Base-by-base conservation (phyloP, 495 filamentous ascomycete species). In the Parathielavia appendiculata region DNA sequence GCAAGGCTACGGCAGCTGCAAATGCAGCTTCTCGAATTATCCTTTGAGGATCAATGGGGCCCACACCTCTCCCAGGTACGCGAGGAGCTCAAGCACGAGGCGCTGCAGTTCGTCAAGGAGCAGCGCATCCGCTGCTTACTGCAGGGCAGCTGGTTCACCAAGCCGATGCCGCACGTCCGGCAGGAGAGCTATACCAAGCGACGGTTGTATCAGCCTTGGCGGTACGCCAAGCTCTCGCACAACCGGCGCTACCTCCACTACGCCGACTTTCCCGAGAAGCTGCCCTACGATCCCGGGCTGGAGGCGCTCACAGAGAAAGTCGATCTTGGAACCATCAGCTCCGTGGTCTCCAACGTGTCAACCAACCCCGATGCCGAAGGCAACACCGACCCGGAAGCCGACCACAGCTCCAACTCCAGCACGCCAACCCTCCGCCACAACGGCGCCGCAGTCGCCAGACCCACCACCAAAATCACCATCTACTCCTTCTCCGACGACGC, bases 41-140 rank as follows among this genome's bases (percentile, higher is more conserved):
- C 89, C 0, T 96, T 97, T 64, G 93, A 97, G 69, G 90, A 92
- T 67, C 88, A 85, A 32, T 97, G 95, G 95, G 91, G 91, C 0
- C 84, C 89, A 61, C 91, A 97, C 71, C 77, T 98, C 22, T 75
- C 75, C 61, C 90, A 95, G 70, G 90, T 97, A 13, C 86, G 92
- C n/a, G 90, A 96, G 45, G 89, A 96, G 72, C 76, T 97, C 12
- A 87, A 92, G 61, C 85, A 92, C 62, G 93, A 98, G 67, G 91
- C 93, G 20, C 73, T 95, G 40, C 89, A 95, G 63, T 98, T 98
- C 65, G 87, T 97, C 66, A 96, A 93, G 67, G 93, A 98, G 70
- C 93, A 98, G 69, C 85, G 93, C 47, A 88, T 97, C 54, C 82
- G 95, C n/a, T 97, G 90, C 69, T 77, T 99, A 14, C 77, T 97